Percentiles rank a stretch among this genome's conserved stretches.
These are phyloP conservation scores for Moesziomyces sp. DNA, from an alignment of 1,284 basidiomycete genomes.

Conservation along the genomic window DNA sequence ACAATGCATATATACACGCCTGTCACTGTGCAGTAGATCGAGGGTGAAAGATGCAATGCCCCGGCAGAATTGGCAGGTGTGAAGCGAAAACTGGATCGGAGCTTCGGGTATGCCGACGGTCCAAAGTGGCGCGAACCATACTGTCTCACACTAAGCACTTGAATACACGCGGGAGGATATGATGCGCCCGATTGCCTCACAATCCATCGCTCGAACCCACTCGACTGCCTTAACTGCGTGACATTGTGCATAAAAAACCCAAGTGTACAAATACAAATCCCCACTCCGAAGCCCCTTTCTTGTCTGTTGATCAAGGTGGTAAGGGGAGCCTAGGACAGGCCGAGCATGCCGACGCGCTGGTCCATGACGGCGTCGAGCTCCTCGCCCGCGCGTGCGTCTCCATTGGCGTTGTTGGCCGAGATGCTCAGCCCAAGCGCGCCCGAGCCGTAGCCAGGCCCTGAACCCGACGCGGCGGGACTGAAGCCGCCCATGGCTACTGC, in stretches of 20 bases:
- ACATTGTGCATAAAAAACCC: no score
- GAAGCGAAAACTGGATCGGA: no score
- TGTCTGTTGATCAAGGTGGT: no score
- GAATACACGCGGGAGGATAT: no score
- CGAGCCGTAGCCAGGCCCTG: conserved; percentile 51
- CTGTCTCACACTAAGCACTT: no score
- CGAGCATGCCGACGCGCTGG: conserved; percentile 39
- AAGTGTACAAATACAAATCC: conserved; percentile 12
- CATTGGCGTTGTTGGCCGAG: conserved; percentile 24
- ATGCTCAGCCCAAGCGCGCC: conserved; percentile 47
- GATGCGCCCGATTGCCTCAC: no score
- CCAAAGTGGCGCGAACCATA: no score
- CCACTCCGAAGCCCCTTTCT: background rate
- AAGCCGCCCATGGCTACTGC: conserved; percentile 17
- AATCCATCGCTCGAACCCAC: no score
- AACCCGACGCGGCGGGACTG: conserved; percentile 32
- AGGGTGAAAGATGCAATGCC: background rate
- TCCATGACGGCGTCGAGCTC: conserved; percentile 45
- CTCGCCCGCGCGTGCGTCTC: no score
- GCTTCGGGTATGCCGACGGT: no score
- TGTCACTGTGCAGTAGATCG: background rate
- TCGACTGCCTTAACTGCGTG: no score
- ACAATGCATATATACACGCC: background rate
- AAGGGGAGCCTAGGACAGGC: conserved; percentile 15
- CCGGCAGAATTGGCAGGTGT: no score